A percentile compares a stretch with the other conserved stretches of the same genome.
These are phyloP conservation scores for Saccharomycopsis synnaedendra DNA, from an alignment of 805 yeast genomes.

Conservation along the genomic window DNA sequence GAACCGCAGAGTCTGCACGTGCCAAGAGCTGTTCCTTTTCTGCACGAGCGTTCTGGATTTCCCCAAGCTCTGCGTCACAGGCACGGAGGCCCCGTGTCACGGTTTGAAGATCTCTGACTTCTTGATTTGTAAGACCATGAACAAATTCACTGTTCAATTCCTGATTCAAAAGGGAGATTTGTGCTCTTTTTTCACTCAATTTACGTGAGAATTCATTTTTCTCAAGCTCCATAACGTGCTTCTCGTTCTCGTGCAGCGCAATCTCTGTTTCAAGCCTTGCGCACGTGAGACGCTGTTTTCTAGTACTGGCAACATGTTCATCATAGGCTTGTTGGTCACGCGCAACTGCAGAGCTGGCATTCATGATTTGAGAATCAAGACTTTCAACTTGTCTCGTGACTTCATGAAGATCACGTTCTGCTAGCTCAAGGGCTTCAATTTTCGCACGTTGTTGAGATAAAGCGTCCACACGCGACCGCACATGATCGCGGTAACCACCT, in stretches of 20 bases:
- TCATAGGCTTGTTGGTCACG: constrained; percentile 16
- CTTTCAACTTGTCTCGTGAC: constrained; percentile 28
- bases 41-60: too few relatives aligned
- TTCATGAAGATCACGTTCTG: constrained; percentile 28
- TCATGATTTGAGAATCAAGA: constrained; percentile 42
- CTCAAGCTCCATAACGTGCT: too few relatives aligned
- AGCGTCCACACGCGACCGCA: constrained; percentile 59
- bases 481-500: constrained; percentile 77
- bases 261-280: too few relatives aligned
- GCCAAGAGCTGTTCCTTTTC: too few relatives aligned
- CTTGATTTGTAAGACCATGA: constrained; percentile 38
- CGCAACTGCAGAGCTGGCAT: constrained; percentile 33
- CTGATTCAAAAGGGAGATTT: not conserved
- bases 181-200: too few relatives aligned
- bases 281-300: too few relatives aligned
- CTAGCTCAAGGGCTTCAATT: constrained; percentile 32
- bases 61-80: too few relatives aligned
- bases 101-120: constrained; percentile 28
- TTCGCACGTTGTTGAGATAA: constrained; percentile 46
- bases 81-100: constrained; percentile 17
- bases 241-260: too few relatives aligned
- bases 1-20: too few relatives aligned
- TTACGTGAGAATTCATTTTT: too few relatives aligned
- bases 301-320: too few relatives aligned
- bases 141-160: constrained; percentile 49